phyloP scores from a whole-genome alignment of 2,329 filamentous ascomycete genomes.

The Colletotrichum cordylinicola region DNA sequence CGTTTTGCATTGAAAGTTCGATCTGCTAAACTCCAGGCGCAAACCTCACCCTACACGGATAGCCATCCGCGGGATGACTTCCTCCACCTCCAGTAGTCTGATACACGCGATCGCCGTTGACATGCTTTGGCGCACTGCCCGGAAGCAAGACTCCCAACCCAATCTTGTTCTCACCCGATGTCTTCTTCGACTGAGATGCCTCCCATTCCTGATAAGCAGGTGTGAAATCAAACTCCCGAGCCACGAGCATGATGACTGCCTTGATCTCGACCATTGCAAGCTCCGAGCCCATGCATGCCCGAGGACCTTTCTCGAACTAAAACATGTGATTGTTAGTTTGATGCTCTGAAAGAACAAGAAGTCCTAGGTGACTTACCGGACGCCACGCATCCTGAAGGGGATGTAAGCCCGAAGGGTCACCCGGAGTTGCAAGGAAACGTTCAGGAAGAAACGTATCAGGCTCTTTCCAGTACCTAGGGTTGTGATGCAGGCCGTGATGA shows the following conservation, averaged over 20 bases:
- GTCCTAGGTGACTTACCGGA: neutral
- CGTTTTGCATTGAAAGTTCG: neutral
- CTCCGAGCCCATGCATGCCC: conserved; percentile 6
- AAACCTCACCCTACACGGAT: neutral
- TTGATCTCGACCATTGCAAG: conserved; percentile 6
- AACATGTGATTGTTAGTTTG: neutral
- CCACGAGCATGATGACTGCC: neutral
- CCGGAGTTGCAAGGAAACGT: neutral
- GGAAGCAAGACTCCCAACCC: neutral
- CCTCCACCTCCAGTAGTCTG: conserved; percentile 1
- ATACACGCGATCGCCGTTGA: conserved; percentile 1
- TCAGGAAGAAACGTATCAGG: neutral
- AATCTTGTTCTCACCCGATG: neutral
- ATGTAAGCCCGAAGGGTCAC: neutral
- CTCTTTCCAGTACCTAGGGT: neutral
- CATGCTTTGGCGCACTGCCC: neutral
- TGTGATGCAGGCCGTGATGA: neutral
- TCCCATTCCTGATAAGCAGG: conserved; percentile 2
- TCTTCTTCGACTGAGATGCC: neutral
- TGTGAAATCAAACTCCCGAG: neutral
- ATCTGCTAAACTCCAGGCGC: neutral
- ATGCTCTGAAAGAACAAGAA: neutral
- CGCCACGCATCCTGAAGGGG: neutral
- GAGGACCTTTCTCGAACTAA: neutral
- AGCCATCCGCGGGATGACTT: conserved; percentile 1